These are phyloP conservation scores for Solanum hybrid DNA, from an alignment of 305 asterid genomes.

Conservation along the genomic window DNA sequence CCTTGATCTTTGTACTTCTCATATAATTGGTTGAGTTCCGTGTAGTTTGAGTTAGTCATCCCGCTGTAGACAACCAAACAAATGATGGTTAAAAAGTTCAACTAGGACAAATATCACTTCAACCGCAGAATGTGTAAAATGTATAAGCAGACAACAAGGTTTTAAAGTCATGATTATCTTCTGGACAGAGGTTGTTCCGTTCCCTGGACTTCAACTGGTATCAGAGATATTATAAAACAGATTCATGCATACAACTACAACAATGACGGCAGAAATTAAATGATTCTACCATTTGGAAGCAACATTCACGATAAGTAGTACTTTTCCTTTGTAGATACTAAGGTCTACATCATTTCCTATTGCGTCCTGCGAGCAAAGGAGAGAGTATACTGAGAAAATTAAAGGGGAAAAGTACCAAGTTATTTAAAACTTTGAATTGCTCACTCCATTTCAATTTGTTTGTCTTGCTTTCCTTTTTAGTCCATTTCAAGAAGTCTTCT, in stretches of 20 bases:
- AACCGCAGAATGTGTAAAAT: neutral
- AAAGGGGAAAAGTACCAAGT: neutral
- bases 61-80: slow-evolving; percentile 38
- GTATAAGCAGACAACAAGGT: neutral
- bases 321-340: slow-evolving; percentile 47
- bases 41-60: slow-evolving; percentile 79
- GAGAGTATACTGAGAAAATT: neutral
- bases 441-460: neutral
- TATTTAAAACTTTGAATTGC: neutral
- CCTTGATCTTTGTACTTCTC: slow-evolving; percentile 59
- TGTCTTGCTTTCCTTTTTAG: neutral
- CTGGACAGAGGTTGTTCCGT: neutral
- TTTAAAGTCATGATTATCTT: neutral
- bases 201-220: neutral
- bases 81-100: neutral
- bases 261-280: neutral
- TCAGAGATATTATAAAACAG: neutral
- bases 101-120: neutral
- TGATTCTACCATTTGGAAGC: slow-evolving; percentile 63
- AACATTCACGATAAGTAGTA: slow-evolving; percentile 67
- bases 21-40: slow-evolving; percentile 61
- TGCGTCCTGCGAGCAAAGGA: slow-evolving; percentile 38
- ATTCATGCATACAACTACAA: neutral
- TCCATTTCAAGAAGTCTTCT: neutral
- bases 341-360: slow-evolving; percentile 48